Evolutionary conservation across 2,329 filamentous ascomycete species (phyloP), one percentile per base, ranked within the genome.

Genomic region (Microsporum audouinii): DNA sequence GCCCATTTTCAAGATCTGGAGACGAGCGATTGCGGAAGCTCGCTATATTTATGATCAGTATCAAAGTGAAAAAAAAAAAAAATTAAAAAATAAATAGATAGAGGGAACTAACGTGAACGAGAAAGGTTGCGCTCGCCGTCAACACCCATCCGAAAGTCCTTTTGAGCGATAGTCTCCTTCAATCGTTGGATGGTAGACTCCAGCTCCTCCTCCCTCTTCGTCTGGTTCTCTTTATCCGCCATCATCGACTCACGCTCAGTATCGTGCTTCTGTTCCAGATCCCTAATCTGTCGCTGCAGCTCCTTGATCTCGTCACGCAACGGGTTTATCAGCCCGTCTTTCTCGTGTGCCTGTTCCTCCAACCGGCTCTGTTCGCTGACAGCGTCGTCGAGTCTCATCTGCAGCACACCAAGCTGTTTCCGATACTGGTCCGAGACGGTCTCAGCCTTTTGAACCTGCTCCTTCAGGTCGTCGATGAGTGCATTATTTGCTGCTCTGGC

Each of bases 211-310:
- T 96, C 91, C 61, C 87, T 83, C 67, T 87, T 87, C 60, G 83
- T 80, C 75, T 91, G 87, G 68, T 95, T 89, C 66, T 96, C 91
- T 77, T 95, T 94, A 73, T 97, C 92, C 75, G 91, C 90, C 70
- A 89, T 85, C 76, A 92, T 88, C 60, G 89, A 85, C 70, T 87
- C 89, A 65, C 90, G 84, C 76, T 99, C 94, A 51, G 88, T 85
- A 73, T 97, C 92, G 73, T 96, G 95, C 65, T 95, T 91, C 65
- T 86, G 85, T 74, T 96, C 91, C 77, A 96, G 86, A 73, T 99
- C 94, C 65, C 92, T 85, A 70, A 89, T 88, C 74, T 95, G 88
- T 65, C 91, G 84, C 34, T 86, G 84, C 60, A 87, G 81, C 67
- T 97, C 91, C 68, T 89, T 84, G 76, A 94, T 91, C 70, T 95